Percentiles rank a stretch among this genome's conserved stretches.
Conservation (phyloP, 306 rosid species). For the Dryas drummondii region DNA sequence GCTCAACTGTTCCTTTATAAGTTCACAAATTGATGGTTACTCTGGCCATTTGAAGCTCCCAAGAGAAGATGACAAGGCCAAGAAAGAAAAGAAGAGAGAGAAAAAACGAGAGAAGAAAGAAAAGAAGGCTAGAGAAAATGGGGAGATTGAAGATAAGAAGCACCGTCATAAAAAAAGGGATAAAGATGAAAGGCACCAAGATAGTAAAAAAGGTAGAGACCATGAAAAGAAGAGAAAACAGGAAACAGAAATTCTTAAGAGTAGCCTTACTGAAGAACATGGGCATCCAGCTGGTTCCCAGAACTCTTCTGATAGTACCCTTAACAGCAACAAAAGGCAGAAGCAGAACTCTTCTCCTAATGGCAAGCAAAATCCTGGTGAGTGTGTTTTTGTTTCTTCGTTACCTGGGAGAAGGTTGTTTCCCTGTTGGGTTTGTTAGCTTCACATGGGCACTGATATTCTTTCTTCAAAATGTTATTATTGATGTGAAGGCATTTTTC, state of each 20-base stretch:
- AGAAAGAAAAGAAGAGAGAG: conserved; percentile 34
- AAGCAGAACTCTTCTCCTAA: conserved; percentile 15
- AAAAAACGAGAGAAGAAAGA: conserved; percentile 27
- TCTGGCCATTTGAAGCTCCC: conserved; percentile 12
- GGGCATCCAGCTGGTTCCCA: conserved; percentile 31
- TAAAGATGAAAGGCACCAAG: conserved; percentile 22
- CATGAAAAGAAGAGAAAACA: conserved; percentile 16
- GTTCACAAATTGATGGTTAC: conserved; percentile 6
- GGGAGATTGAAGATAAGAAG: conserved; percentile 16
- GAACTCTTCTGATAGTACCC: conserved; percentile 31
- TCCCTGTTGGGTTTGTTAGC: conserved; percentile 34
- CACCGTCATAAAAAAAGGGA: conserved; percentile 15
- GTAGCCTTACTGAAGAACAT: conserved; percentile 31
- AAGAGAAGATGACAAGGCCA: conserved; percentile 28
- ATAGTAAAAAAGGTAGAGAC: conserved; percentile 15
- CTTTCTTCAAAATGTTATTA: conserved; percentile 30
- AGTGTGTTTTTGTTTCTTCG: conserved; percentile 33
- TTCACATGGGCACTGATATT: conserved; percentile 34
- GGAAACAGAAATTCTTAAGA: conserved; percentile 20
- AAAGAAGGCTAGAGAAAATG: conserved; percentile 24
- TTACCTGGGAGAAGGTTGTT: conserved; percentile 20
- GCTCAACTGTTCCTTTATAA: too few relatives aligned
- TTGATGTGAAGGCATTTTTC: conserved; percentile 28
- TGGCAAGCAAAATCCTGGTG: conserved; percentile 25
- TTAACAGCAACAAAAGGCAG: conserved; percentile 32